Evolutionary conservation across 2,329 filamentous ascomycete species (phyloP), one percentile per base, ranked within the genome.

Genomic region (Stachybotrys elegans): DNA sequence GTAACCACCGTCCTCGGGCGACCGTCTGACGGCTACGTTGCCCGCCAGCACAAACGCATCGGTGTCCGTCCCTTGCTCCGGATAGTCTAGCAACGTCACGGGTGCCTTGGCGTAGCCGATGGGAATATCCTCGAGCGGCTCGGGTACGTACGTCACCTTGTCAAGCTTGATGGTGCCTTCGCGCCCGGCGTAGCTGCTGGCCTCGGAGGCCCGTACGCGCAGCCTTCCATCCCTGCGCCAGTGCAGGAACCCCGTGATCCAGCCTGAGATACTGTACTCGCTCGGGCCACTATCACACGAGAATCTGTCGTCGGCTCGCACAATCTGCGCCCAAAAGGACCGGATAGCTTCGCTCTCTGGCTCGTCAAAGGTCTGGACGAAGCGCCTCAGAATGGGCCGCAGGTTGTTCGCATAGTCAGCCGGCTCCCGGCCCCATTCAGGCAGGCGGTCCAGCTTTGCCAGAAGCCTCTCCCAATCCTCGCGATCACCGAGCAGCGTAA

Each of bases 191-290:
- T 14, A 29, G 25, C 9, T 14, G 4, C 45, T 41, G 16, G 44
- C 43, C 6, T 40, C 35, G 2, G 25, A 40, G 3, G 49, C 44
- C 16, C 43, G 38, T 13, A 58, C 43, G 7, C 55, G 43, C 27
- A 55, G 42, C 1, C 39, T 27, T 0, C 73, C 73, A 14, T 63
- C 45, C 1, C 50, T 53, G 14, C 57, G 51, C 69, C 71, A 77
- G 49, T 69, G 70, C 49, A 68, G 58, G 47, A 77, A 75, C 0
- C 66, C 70, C 1, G 69, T 69, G 42, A 75, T 64, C 73, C 72
- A 78, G 5, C 75, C 73, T 0, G 65, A 69, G 3, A 73, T 47
- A 38, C 60, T 57, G 50, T 55, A 68, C 51, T 63, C 66, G 49
- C 39, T 57, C 21, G 52, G 55, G 3, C 54, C 62, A 31, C 45